Evolutionary conservation across 257 asterid genomes (phyloP), one percentile per base, ranked within the genome.

Genomic region (Ophiorrhiza pumila): DNA sequence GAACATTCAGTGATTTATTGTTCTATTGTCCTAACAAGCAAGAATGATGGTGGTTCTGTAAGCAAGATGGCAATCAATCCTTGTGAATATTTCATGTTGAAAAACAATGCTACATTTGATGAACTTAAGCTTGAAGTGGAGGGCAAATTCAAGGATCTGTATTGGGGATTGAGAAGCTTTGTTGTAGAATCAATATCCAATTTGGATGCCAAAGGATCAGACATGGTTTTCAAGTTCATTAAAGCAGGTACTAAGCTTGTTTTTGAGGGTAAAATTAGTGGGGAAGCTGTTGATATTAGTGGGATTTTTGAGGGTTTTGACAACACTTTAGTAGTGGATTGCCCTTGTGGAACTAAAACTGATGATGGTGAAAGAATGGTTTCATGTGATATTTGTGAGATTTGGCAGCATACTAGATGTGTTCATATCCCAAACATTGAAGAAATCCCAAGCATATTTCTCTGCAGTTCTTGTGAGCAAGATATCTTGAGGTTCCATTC

Each of bases 301-400:
- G 83, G 73, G 76, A 74, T 73, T 58, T 74, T 67, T 43, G 80
- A 81, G 68, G 78, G 77, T 10, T 69, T 35, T 37, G 61, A 63
- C 31, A 78, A 22, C 75, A 81, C 74, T 63, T 66, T 68, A 39
- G 60, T 78, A 5, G 89, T 92, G 76, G 95, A 89, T 59, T 95
- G 99, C 68, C 13, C 53, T 46, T 95, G 99, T 80, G 96, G 99
- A 35, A 65, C 87, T 10, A 89, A 85, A 62, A 83, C 76, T 39
- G 98, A 95, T 18, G 97, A 92, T 63, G 97, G 99, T 14, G 99
- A 95, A 78, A 84, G 96, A 63, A 85, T 95, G 96, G 85, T 95
- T 34, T 77, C 86, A 13, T 95, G 98, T 71, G 98, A 95, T 74
- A 80, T 92, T 37, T 95, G 98, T 69, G 96, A 91, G 68, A 97